These are phyloP conservation scores for Xylaria scruposa DNA, from an alignment of 495 filamentous ascomycete species.

Conservation along the genomic window DNA sequence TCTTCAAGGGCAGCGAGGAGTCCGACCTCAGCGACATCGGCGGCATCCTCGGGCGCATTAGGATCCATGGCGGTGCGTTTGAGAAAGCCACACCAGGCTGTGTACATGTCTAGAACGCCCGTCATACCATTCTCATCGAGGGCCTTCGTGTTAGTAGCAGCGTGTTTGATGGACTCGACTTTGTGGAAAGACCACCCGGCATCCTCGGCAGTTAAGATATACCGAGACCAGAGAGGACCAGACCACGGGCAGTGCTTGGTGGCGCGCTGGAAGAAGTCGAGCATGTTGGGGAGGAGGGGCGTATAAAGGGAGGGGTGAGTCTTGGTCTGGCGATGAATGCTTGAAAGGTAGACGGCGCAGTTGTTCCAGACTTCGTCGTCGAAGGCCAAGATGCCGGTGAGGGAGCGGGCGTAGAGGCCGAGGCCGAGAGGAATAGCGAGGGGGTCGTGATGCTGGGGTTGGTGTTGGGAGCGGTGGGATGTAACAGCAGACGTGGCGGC, in stretches of 20 bases:
- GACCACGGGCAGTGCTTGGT: conserved; percentile 92
- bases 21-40: conserved; percentile 91
- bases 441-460: conserved; percentile 53
- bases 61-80: conserved; percentile 79
- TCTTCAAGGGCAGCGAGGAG: conserved; percentile 84
- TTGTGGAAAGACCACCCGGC: conserved; percentile 74
- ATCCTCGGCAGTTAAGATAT: conserved; percentile 81
- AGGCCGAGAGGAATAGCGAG: conserved; percentile 66
- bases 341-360: conserved; percentile 73
- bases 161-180: conserved; percentile 89
- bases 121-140: conserved; percentile 76
- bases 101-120: conserved; percentile 85
- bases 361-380: conserved; percentile 80
- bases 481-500: conserved; percentile 20
- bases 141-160: conserved; percentile 80
- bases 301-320: conserved; percentile 29
- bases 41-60: conserved; percentile 81
- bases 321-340: conserved; percentile 45
- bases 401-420: conserved; percentile 78
- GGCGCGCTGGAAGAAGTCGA: conserved; percentile 67
- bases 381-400: conserved; percentile 68
- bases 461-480: conserved; percentile 18
- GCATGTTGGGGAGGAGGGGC: conserved; percentile 47
- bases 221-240: conserved; percentile 86
- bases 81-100: conserved; percentile 91